phyloP scores from a whole-genome alignment of 352 stramenopile genomes.

The Globisporangium apiculatum region DNA sequence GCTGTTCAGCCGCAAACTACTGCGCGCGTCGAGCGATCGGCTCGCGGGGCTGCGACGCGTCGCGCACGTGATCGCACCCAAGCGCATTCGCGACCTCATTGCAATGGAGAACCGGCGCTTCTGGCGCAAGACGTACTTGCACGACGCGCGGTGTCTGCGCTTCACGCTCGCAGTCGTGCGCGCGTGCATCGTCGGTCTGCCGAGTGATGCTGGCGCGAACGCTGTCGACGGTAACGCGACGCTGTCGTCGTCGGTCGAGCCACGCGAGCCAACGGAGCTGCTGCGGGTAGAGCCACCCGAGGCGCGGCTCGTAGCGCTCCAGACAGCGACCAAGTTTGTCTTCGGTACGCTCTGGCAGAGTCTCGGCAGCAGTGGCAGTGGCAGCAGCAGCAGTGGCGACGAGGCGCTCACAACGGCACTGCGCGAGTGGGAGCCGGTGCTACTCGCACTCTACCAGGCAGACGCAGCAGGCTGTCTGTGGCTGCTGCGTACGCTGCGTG shows the following conservation, averaged over 20 bases:
- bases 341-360: constrained; percentile 72
- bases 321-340: constrained; percentile 80
- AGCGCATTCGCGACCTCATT: constrained; percentile 71
- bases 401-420: constrained; percentile 30
- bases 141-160: constrained; percentile 56
- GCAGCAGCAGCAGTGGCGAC: not conserved
- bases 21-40: constrained; percentile 18
- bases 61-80: constrained; percentile 47
- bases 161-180: constrained; percentile 80
- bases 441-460: constrained; percentile 65
- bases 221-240: no score
- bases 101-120: constrained; percentile 79
- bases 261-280: no score
- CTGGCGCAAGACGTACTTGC: constrained; percentile 84
- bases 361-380: constrained; percentile 46
- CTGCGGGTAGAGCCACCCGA: constrained; percentile 57
- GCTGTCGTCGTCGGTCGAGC: no score
- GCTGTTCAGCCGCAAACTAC: constrained; percentile 35
- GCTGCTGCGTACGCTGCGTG: constrained; percentile 53
- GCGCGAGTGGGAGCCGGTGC: constrained; percentile 64
- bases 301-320: constrained; percentile 59
- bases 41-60: constrained; percentile 42
- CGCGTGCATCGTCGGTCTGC: constrained; percentile 40
- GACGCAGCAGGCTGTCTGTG: constrained; percentile 64
- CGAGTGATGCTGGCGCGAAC: constrained; percentile 2